These are phyloP conservation scores for Meripilus lineatus DNA, from an alignment of 1,284 basidiomycete genomes.

Conservation along the genomic window DNA sequence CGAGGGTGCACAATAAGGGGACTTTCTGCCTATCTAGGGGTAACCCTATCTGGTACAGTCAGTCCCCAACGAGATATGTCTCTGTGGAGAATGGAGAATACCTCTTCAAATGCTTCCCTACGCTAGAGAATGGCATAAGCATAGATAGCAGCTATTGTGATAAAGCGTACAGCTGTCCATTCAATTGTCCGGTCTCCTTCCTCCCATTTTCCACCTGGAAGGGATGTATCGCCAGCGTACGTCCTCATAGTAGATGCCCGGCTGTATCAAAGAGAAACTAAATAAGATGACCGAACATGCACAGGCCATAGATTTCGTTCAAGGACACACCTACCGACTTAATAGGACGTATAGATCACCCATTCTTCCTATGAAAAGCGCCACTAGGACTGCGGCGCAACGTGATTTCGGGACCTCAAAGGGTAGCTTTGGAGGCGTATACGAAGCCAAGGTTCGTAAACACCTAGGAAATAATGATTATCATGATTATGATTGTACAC, in stretches of 20 bases:
- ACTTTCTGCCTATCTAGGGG: constrained; percentile 63
- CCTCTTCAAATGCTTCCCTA: constrained; percentile 72
- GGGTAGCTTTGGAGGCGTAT: constrained; percentile 43
- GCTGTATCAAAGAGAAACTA: constrained; percentile 36
- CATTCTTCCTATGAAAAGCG: constrained; percentile 74
- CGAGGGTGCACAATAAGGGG: constrained; percentile 68
- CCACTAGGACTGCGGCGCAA: constrained; percentile 70
- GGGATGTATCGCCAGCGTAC: constrained; percentile 80
- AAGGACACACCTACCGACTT: constrained; percentile 48
- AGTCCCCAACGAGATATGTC: too few relatives aligned
- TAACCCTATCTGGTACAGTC: constrained; percentile 63
- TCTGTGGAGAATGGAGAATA: constrained; percentile 18
- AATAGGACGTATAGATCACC: constrained; percentile 82
- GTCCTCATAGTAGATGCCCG: constrained; percentile 66
- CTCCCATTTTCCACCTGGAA: constrained; percentile 81
- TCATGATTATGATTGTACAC: not conserved
- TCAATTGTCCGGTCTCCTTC: constrained; percentile 61
- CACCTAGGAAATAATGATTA: constrained; percentile 39
- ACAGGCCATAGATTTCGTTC: not conserved
- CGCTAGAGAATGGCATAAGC: constrained; percentile 37
- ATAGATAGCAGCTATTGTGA: not conserved
- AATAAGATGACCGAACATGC: not conserved
- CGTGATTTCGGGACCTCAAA: constrained; percentile 55
- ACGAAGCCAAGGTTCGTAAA: constrained; percentile 50
- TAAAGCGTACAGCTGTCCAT: constrained; percentile 67